Evolutionary conservation across 768 basidiomycete genomes (phyloP).

Genomic region (Boletus sp.): DNA sequence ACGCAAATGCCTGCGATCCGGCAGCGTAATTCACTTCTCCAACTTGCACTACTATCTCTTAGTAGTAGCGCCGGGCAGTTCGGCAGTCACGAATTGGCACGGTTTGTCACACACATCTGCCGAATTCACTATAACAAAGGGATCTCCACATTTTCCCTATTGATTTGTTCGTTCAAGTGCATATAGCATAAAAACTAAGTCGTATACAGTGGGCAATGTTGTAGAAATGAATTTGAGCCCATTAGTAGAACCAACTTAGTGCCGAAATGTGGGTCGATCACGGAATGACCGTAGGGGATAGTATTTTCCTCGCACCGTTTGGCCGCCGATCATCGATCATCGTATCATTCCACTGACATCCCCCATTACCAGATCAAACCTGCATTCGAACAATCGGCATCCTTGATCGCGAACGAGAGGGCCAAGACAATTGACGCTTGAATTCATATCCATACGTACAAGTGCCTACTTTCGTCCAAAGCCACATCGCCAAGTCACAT

Average conservation of each 20-base stretch:
- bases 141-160: too few relatives aligned
- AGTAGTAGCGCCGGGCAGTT: too few relatives aligned
- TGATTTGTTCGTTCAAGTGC: too few relatives aligned
- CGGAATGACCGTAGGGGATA: too few relatives aligned
- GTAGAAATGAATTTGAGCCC: too few relatives aligned
- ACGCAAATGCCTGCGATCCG: neutral
- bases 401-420: neutral
- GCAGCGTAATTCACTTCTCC: neutral
- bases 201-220: too few relatives aligned
- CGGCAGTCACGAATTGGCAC: too few relatives aligned
- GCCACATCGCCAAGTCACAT: neutral
- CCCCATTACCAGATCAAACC: neutral
- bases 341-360: neutral
- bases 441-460: neutral
- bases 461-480: neutral
- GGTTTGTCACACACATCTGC: too few relatives aligned
- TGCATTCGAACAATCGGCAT: neutral
- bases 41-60: neutral
- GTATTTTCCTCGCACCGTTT: neutral
- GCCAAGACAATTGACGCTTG: neutral
- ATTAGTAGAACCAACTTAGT: too few relatives aligned
- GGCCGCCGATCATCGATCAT: neutral
- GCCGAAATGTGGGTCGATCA: too few relatives aligned
- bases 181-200: too few relatives aligned
- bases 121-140: too few relatives aligned